These are phyloP conservation scores for Populus ilicifolia DNA, from an alignment of 345 rosid species.

Conservation along the genomic window DNA sequence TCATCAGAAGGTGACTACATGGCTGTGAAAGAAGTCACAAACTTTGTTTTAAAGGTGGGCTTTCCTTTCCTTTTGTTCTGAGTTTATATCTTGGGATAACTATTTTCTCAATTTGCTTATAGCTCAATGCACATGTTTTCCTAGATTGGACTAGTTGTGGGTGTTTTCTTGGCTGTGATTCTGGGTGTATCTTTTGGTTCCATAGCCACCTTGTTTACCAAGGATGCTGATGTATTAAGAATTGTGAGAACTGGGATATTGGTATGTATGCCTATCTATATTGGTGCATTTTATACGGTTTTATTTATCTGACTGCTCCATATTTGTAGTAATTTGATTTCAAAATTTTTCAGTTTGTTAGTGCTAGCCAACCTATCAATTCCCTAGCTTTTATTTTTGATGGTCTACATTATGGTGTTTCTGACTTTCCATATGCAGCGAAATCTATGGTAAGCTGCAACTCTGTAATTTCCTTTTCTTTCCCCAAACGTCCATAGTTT, in stretches of 20 bases:
- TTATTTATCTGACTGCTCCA: neutral
- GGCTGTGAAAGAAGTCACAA: conserved; percentile 62
- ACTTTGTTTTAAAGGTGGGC: conserved; percentile 68
- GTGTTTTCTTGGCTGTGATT: conserved; percentile 62
- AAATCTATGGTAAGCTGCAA: conserved; percentile 57
- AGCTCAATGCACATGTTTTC: conserved; percentile 15
- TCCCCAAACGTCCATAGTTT: neutral
- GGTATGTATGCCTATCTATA: conserved; percentile 39
- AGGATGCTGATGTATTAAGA: conserved; percentile 62
- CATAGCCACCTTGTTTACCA: conserved; percentile 69
- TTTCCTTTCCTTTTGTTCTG: conserved; percentile 10
- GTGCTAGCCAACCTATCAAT: conserved; percentile 86
- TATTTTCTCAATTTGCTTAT: neutral
- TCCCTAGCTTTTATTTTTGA: conserved; percentile 89
- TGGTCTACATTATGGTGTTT: conserved; percentile 91
- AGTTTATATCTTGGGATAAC: neutral
- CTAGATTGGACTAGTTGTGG: conserved; percentile 76
- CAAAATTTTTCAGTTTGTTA: conserved; percentile 53
- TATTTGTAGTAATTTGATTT: conserved; percentile 3
- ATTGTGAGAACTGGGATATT: conserved; percentile 70
- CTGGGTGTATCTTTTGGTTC: conserved; percentile 66
- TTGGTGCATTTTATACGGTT: neutral
- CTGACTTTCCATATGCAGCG: conserved; percentile 90
- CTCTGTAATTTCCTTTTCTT: neutral
- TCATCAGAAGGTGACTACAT: conserved; percentile 63